Conservation (phyloP, 73 alveolate species). For the Paramecium biaurelia region DNA sequence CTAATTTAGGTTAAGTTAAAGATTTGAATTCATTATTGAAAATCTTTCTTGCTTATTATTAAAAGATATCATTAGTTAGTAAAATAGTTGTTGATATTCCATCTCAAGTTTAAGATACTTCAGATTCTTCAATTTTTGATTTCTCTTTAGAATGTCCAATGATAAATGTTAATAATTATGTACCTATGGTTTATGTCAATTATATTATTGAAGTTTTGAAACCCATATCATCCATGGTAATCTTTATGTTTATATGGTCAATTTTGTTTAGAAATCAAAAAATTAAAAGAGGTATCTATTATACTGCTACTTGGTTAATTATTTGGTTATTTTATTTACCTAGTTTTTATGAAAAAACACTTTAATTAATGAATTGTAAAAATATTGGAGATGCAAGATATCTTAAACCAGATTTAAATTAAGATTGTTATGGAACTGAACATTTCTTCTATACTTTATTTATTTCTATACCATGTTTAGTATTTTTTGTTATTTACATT, state of each 20-base stretch:
- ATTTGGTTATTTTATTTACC: constrained; percentile 35
- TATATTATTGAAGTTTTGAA: neutral
- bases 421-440: constrained; percentile 20
- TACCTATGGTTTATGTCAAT: neutral
- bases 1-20: constrained; percentile 9
- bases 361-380: neutral
- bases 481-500: constrained; percentile 3
- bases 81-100: neutral
- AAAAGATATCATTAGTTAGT: neutral
- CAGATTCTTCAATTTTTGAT: neutral
- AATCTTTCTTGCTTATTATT: constrained; percentile 15
- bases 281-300: neutral
- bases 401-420: constrained; percentile 2
- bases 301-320: neutral
- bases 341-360: constrained; percentile 7
- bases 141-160: constrained; percentile 48
- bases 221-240: neutral
- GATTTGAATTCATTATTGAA: neutral
- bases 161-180: neutral
- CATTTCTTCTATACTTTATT: constrained; percentile 18
- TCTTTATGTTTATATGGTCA: neutral
- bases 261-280: constrained; percentile 19
- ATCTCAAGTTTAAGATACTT: neutral
- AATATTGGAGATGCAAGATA: constrained; percentile 10
- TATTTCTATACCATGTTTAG: neutral